phyloP scores from a whole-genome alignment of 371 early-diverging fungal genomes.

The Mortierella polycephala region DNA sequence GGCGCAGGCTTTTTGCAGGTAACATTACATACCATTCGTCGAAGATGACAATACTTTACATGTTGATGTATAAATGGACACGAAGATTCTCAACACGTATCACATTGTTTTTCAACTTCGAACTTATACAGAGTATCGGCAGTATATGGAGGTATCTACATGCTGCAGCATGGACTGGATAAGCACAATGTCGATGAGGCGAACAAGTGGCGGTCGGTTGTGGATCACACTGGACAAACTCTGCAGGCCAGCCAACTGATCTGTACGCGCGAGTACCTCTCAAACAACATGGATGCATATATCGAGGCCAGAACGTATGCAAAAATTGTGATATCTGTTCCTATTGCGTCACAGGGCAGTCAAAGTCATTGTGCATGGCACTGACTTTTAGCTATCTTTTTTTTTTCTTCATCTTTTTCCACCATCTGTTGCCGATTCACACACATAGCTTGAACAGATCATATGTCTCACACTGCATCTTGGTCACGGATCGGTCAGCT shows the following conservation, averaged over 20 bases:
- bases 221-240: constrained; percentile 59
- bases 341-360: not conserved
- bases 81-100: too few relatives aligned
- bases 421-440: not conserved
- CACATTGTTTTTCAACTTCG: not conserved
- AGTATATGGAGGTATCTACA: constrained; percentile 91
- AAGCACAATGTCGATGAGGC: constrained; percentile 55
- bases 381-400: not conserved
- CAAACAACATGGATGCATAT: constrained; percentile 55
- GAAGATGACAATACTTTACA: not conserved
- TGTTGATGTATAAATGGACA: too few relatives aligned
- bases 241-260: constrained; percentile 62
- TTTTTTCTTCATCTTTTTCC: not conserved
- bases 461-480: constrained; percentile 61
- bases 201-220: constrained; percentile 58
- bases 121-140: constrained; percentile 74
- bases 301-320: constrained; percentile 44
- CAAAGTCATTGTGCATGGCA: not conserved
- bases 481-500: constrained; percentile 61
- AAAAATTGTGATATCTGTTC: not conserved
- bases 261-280: constrained; percentile 64
- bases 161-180: constrained; percentile 68
- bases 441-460: constrained; percentile 53
- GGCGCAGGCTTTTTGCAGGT: constrained; percentile 93
- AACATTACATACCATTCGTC: constrained; percentile 6